Evolutionary conservation across 2,329 filamentous ascomycete genomes (phyloP).

Genomic region (Verticillium klebahnii): DNA sequence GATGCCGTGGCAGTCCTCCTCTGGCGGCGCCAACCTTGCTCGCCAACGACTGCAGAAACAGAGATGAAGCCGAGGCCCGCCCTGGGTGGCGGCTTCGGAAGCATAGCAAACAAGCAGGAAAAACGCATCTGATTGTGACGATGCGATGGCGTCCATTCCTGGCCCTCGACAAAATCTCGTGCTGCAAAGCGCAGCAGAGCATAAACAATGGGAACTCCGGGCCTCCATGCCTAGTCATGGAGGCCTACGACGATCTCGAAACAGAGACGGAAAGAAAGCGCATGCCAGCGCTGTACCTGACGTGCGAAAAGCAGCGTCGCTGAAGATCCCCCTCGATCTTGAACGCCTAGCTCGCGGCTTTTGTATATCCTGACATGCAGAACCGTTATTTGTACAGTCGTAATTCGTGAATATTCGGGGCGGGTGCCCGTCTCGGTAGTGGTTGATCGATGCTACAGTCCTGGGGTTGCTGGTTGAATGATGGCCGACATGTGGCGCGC

Average conservation of each 20-base stretch:
- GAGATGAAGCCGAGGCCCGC: too few species aligned
- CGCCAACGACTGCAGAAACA: too few species aligned
- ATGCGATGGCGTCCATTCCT: too few species aligned
- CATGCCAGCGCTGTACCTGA: neutral
- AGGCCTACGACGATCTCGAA: too few species aligned
- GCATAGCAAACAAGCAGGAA: too few species aligned
- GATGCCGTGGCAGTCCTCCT: too few species aligned
- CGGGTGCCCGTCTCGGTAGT: neutral
- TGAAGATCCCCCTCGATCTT: neutral
- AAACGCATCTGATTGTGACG: too few species aligned
- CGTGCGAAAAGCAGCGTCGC: neutral
- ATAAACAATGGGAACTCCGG: neutral
- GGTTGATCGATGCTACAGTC: neutral
- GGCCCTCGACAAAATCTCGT: too few species aligned
- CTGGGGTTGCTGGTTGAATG: neutral
- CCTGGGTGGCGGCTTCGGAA: too few species aligned
- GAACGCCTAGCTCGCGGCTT: neutral
- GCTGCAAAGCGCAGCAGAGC: too few species aligned
- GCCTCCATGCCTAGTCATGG: neutral
- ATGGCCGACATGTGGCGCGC: too few species aligned
- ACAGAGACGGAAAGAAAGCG: neutral
- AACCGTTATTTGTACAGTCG: neutral
- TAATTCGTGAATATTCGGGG: neutral
- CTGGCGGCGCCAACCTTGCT: too few species aligned
- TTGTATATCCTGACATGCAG: neutral